Base-by-base conservation (phyloP, 106 monocot species). In the Phalaenopsis equestris region DNA sequence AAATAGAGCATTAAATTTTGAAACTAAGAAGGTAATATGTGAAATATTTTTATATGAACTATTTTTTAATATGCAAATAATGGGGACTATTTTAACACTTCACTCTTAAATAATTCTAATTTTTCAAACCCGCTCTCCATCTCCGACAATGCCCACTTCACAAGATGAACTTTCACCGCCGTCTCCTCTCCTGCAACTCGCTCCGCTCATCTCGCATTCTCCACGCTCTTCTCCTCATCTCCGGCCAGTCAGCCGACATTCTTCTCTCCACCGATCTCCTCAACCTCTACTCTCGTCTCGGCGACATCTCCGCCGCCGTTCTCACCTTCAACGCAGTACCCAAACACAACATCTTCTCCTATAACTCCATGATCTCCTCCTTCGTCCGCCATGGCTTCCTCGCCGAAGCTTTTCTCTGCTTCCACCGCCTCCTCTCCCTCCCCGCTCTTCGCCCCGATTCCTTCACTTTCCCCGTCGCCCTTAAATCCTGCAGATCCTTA, bases 281-380 rank as follows among this genome's bases (percentile, higher is more conserved):
- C 76, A 84, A 75, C 58, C 80, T 88, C 76, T 92, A 92, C 88
- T 92, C 92, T 80, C 89, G 81, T 73, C 81, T 84, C 77, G 80
- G 80, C 84, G 84, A 87, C 77, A 75, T 78, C 83, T 70, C 72
- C 45, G 81, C 88, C 17, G 77, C 90, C 11, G n/a, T 61, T 41
- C 86, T 84, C 41, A 46, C 81, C 81, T 88, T 88, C 82, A 24
- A 65, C 19, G 68, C 75, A 2, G 78, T 79, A 42, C 75, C 84
- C 77, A 68, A 17, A 45, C 80, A 88, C 48, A 88, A 75, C 75
- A 48, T 82, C n/a, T 80, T 87, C 82, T 9, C 84, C 3, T 93
- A 79, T 79, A 93, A 93, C 80, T 85, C 85, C 83, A 73, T 93
- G 42, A 83, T 90, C 67, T 82, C 93, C 36, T n/a, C 68, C 16